Conservation (phyloP, 164 flowering plant species). For the Amborella trichopoda region DNA sequence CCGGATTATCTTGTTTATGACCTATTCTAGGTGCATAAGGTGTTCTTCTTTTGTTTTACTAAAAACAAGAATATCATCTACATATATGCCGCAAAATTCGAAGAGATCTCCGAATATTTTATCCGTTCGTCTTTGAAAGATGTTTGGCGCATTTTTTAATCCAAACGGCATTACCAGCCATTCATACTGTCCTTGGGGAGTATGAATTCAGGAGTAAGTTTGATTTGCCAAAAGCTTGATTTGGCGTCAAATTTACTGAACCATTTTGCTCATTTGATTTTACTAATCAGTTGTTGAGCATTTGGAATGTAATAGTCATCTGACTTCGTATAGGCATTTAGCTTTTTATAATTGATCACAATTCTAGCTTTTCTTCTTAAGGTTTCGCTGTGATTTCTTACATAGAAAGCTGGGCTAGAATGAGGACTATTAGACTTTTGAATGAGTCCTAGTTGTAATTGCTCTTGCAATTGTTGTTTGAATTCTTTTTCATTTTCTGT, state of each 20-base stretch:
- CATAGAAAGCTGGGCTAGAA: constrained; percentile 1
- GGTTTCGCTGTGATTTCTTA: neutral
- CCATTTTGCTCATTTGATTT: constrained; percentile 1
- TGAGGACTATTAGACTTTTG: neutral
- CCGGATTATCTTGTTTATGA: neutral
- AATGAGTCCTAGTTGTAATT: neutral
- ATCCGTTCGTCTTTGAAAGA: neutral
- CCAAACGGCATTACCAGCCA: constrained; percentile 1
- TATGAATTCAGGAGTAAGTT: neutral
- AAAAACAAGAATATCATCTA: neutral
- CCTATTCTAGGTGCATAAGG: neutral
- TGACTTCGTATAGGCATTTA: neutral
- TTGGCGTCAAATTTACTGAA: constrained; percentile 1
- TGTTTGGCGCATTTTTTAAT: neutral
- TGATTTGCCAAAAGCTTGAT: constrained; percentile 1
- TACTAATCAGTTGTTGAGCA: neutral
- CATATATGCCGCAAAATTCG: neutral
- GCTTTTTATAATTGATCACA: neutral
- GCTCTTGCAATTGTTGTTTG: neutral
- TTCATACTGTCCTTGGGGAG: neutral
- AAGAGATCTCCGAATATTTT: neutral
- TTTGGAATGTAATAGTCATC: constrained; percentile 1
- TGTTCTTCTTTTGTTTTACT: constrained; percentile 3
- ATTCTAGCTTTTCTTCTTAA: neutral
- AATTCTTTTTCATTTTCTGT: neutral